Evolutionary conservation across 148 eudicot species (phyloP), one percentile per base, ranked within the genome.

Genomic region (Camellia japonica): DNA sequence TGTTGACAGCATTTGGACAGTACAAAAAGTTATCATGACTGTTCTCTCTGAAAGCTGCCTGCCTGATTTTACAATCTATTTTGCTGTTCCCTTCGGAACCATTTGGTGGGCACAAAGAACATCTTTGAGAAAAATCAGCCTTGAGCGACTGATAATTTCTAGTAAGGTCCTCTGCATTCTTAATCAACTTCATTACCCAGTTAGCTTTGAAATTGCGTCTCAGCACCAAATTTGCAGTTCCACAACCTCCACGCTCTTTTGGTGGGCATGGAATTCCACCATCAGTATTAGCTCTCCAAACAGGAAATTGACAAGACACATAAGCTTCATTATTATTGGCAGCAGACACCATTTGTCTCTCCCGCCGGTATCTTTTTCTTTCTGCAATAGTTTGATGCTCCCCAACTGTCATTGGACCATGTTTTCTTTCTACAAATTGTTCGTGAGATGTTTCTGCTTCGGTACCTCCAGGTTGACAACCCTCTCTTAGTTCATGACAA

Each of bases 231-330:
- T 60, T 71, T 65, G 85, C 74, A 44, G 81, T 65, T 70, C 94
- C 92, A 84, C 97, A 95, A 71, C 98, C 97, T 66, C 95, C 97
- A 76, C 62, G 84, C 55, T 78, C 88, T 85, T 80, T 81, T 20
- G 90, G 92, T 79, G 97, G 97, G 76, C 99, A 95, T 23, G 86
- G 86, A 76, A 95, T 89, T 76, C 86, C 83, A 5, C 93, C 90
- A 75, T 88, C 85, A 54, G 41, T 41, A 68, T 85, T 84, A 38
- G 84, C 77, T 60, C 70, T 83, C 97, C 94, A 90, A 14, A 74
- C 78, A 46, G 85, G 80, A 63, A 81, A 78, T 43, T 78, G 71
- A 41, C 15, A 54, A 55, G 77, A 62, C 52, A 72, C 73, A 71
- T 72, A 58, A 72, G 80, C 51, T 76, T 68, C 62, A 73, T 62